A percentile compares a stretch with the other conserved stretches of the same genome.
phyloP scores from a whole-genome alignment of 2,329 filamentous ascomycete species.

The Cladophialophora exuberans region DNA sequence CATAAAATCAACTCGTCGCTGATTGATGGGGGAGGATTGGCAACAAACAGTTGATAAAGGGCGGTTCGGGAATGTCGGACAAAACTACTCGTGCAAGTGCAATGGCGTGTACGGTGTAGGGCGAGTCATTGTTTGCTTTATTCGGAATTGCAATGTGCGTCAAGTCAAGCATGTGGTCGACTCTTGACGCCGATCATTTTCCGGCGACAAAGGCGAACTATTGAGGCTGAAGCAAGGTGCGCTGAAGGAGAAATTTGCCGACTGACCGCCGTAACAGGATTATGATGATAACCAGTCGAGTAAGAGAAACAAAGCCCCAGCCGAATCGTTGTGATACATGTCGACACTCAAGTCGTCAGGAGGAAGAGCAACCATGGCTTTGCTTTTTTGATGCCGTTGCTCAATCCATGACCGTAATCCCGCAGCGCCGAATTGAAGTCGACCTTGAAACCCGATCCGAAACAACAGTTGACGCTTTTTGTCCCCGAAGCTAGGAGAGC shows the following conservation, averaged over 20 bases:
- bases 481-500: conserved; percentile 22
- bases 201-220: conserved; percentile 28
- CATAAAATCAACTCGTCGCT: neutral
- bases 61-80: conserved; percentile 15
- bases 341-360: conserved; percentile 27
- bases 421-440: conserved; percentile 26
- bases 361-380: conserved; percentile 18
- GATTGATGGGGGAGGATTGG: conserved; percentile 4
- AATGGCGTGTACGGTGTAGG: conserved; percentile 26
- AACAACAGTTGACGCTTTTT: conserved; percentile 28
- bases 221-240: conserved; percentile 30
- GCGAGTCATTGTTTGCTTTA: conserved; percentile 24
- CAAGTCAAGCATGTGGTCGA: conserved; percentile 28
- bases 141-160: conserved; percentile 27
- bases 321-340: conserved; percentile 31
- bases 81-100: conserved; percentile 27
- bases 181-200: conserved; percentile 23
- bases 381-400: conserved; percentile 22
- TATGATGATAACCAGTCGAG: conserved; percentile 29
- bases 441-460: conserved; percentile 25
- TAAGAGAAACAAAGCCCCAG: conserved; percentile 27
- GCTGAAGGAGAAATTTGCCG: conserved; percentile 16
- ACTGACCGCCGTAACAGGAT: conserved; percentile 27
- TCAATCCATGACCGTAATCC: conserved; percentile 24
- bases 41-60: conserved; percentile 18